Evolutionary conservation across 495 filamentous ascomycete genomes (phyloP).

Genomic region (Penicillium simplicissimum): DNA sequence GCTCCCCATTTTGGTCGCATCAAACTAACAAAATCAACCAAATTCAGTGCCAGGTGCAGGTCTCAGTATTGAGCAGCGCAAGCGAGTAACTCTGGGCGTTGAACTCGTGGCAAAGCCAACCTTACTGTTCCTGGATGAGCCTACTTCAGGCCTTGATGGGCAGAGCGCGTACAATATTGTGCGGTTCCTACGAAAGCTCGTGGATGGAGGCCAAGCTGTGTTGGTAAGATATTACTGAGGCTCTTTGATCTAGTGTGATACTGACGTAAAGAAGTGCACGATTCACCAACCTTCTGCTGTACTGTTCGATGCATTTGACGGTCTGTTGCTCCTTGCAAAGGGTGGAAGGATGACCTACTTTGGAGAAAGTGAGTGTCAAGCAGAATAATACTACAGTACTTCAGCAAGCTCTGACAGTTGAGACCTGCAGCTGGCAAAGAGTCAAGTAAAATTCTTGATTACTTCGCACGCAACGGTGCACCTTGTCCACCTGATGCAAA

Average conservation of each 20-base stretch:
- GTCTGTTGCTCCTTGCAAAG: slow-evolving; percentile 50
- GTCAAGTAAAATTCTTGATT: slow-evolving; percentile 56
- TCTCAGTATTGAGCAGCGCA: slow-evolving; percentile 82
- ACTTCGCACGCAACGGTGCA: slow-evolving; percentile 55
- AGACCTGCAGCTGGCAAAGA: slow-evolving; percentile 59
- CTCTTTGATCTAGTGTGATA: neutral
- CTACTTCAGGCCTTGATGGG: slow-evolving; percentile 64
- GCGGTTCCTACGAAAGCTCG: slow-evolving; percentile 81
- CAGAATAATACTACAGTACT: neutral
- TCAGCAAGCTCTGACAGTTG: neutral
- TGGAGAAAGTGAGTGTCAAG: slow-evolving; percentile 49
- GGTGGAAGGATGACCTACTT: slow-evolving; percentile 59
- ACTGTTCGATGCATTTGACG: slow-evolving; percentile 53
- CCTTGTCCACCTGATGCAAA: slow-evolving; percentile 52
- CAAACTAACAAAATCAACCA: slow-evolving; percentile 2
- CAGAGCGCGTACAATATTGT: slow-evolving; percentile 64
- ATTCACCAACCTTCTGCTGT: slow-evolving; percentile 90
- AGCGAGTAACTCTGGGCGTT: slow-evolving; percentile 86
- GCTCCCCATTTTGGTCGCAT: neutral
- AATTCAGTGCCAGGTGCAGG: slow-evolving; percentile 60
- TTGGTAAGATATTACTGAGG: slow-evolving; percentile 37
- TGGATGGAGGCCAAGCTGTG: slow-evolving; percentile 81
- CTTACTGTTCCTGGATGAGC: slow-evolving; percentile 65
- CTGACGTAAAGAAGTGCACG: slow-evolving; percentile 56
- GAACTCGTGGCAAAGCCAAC: slow-evolving; percentile 67